A percentile compares a stretch with the other conserved stretches of the same genome.
phyloP scores from a whole-genome alignment of 2,329 filamentous ascomycete genomes.

The Fusarium austroafricanum region DNA sequence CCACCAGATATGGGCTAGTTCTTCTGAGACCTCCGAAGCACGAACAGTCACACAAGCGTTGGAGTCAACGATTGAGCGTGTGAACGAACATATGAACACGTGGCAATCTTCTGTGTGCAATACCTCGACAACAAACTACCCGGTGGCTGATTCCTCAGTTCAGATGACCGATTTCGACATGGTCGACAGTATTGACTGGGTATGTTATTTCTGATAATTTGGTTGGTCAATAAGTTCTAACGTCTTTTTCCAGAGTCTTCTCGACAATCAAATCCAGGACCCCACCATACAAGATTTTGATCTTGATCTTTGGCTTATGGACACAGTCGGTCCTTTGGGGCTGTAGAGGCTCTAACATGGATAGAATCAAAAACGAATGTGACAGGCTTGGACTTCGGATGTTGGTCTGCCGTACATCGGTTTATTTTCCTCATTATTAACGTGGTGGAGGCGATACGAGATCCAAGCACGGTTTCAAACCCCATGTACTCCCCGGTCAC shows the following conservation, averaged over 20 bases:
- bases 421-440: too few species aligned
- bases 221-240: background rate
- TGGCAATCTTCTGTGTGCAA: background rate
- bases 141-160: background rate
- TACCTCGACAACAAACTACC: accelerated
- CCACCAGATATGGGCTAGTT: constrained; percentile 37
- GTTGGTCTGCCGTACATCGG: too few species aligned
- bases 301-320: constrained; percentile 28
- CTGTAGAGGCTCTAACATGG: too few species aligned
- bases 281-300: constrained; percentile 10
- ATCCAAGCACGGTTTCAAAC: too few species aligned
- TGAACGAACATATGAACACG: background rate
- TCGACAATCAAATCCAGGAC: constrained; percentile 32
- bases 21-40: constrained; percentile 24
- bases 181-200: constrained; percentile 40
- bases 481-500: too few species aligned
- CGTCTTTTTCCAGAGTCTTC: background rate
- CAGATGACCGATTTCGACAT: constrained; percentile 15
- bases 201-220: background rate
- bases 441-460: too few species aligned
- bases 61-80: constrained; percentile 30
- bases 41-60: constrained; percentile 39
- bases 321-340: background rate
- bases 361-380: too few species aligned
- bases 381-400: too few species aligned